Conservation (phyloP, 169 alveolate species). For the Cryptosporidium ryanae region DNA sequence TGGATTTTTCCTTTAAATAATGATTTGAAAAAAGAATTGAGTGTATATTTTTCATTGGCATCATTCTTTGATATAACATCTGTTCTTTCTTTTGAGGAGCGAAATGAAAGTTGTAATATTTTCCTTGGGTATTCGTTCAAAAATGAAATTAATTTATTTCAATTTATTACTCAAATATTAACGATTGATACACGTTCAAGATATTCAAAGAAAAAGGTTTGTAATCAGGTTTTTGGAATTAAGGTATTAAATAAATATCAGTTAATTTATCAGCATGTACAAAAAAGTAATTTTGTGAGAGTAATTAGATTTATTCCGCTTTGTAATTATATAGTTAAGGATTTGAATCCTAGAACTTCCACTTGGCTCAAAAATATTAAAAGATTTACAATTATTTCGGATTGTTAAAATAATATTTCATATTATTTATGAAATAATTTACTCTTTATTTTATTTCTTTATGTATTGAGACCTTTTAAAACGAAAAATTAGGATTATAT, state of each 20-base stretch:
- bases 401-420: no score
- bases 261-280: constrained; percentile 17
- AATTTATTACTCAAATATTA: constrained; percentile 22
- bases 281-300: constrained; percentile 10
- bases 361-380: not conserved
- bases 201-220: constrained; percentile 15
- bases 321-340: constrained; percentile 1
- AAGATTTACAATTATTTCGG: not conserved
- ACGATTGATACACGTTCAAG: constrained; percentile 24
- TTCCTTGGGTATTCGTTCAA: no score
- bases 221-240: constrained; percentile 22
- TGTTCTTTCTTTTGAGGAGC: not conserved
- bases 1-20: not conserved
- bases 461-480: no score
- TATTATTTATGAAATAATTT: no score
- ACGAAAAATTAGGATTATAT: no score
- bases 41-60: constrained; percentile 43
- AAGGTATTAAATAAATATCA: constrained; percentile 32
- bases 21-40: not conserved
- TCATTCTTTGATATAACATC: constrained; percentile 19
- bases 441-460: no score
- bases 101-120: no score
- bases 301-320: constrained; percentile 7
- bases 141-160: not conserved
- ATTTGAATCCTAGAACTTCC: constrained; percentile 29